These are phyloP conservation scores for Brassica cretica DNA, from an alignment of 345 rosid species.

Conservation along the genomic window DNA sequence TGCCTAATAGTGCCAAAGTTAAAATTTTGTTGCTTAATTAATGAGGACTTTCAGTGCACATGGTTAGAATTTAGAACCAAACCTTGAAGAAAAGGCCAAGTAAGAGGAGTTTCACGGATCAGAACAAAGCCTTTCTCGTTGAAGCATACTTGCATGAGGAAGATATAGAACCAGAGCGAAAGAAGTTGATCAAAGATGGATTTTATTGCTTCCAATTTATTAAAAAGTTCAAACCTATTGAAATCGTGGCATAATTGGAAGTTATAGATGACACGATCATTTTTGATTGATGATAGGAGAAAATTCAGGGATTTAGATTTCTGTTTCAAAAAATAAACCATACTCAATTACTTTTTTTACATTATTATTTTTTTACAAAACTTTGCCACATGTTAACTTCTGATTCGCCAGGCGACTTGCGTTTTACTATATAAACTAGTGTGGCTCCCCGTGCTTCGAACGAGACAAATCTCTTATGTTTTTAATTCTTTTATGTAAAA, in stretches of 20 bases:
- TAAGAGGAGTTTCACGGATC: neutral
- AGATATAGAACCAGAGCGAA: neutral
- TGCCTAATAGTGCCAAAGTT: too few relatives aligned
- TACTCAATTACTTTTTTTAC: neutral
- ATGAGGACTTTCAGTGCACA: neutral
- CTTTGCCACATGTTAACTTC: neutral
- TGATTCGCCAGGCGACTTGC: neutral
- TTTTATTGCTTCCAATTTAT: neutral
- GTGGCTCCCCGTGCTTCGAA: too few relatives aligned
- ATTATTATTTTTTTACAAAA: neutral
- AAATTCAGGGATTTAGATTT: neutral
- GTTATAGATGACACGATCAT: neutral
- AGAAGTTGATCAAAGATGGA: neutral
- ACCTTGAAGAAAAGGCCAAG: constrained; percentile 63
- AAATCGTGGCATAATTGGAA: neutral
- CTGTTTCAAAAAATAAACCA: neutral
- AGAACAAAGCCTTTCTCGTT: constrained; percentile 48
- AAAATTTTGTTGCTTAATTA: too few relatives aligned
- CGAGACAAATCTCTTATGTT: too few relatives aligned
- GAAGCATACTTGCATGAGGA: constrained; percentile 32
- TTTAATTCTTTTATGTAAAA: too few relatives aligned
- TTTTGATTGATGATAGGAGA: neutral
- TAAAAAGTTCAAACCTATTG: neutral
- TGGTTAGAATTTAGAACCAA: constrained; percentile 30
- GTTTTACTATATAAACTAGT: too few relatives aligned